These are phyloP conservation scores for Starmerella potacharoeniae DNA, from an alignment of 805 yeast species.

Conservation along the genomic window DNA sequence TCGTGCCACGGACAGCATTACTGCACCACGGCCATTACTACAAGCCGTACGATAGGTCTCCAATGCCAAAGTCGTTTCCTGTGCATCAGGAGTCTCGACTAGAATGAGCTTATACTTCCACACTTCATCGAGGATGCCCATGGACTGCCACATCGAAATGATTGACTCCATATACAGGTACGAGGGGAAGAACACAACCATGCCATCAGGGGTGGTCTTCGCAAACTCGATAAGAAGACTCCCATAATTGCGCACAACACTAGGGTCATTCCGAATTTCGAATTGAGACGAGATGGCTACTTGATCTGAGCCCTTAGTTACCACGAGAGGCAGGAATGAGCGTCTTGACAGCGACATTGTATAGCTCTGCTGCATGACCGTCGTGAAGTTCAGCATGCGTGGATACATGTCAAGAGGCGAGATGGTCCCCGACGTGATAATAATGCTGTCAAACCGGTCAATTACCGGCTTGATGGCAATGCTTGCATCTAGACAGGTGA, in stretches of 20 bases:
- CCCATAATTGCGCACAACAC: slow-evolving; percentile 95
- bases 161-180: slow-evolving; percentile 96
- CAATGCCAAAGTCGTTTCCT: slow-evolving; percentile 88
- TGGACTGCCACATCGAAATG: slow-evolving; percentile 96
- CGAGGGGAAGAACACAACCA: slow-evolving; percentile 95
- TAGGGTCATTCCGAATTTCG: slow-evolving; percentile 94
- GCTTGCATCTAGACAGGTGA: slow-evolving; percentile 93
- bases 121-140: slow-evolving; percentile 96
- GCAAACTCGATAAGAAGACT: slow-evolving; percentile 83
- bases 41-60: slow-evolving; percentile 96
- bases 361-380: slow-evolving; percentile 88
- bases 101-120: slow-evolving; percentile 93
- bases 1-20: slow-evolving; percentile 91
- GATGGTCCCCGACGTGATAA: slow-evolving; percentile 94
- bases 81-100: slow-evolving; percentile 98
- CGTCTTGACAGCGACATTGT: slow-evolving; percentile 90
- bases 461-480: slow-evolving; percentile 96
- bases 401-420: slow-evolving; percentile 99
- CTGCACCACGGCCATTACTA: slow-evolving; percentile 95
- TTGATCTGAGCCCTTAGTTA: slow-evolving; percentile 96
- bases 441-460: slow-evolving; percentile 82
- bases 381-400: slow-evolving; percentile 84
- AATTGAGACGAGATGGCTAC: slow-evolving; percentile 93
- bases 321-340: slow-evolving; percentile 88
- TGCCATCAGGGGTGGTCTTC: slow-evolving; percentile 93